phyloP scores from a whole-genome alignment of 306 rosid genomes.

The Ormosia semicastrata region DNA sequence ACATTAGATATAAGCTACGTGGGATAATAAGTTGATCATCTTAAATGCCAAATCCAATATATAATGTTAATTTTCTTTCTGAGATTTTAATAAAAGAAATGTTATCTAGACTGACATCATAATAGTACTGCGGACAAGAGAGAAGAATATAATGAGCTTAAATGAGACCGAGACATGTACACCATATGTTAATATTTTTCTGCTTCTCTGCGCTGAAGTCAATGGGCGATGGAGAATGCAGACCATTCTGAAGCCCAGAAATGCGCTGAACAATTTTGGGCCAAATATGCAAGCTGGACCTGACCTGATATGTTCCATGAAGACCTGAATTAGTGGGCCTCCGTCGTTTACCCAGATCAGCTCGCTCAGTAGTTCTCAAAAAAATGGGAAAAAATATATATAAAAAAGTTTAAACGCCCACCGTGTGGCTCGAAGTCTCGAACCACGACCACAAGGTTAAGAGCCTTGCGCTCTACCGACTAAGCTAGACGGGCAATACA shows the following conservation, averaged over 20 bases:
- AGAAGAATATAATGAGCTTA: background rate
- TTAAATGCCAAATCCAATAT: background rate
- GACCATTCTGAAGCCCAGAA: too few species aligned
- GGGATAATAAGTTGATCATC: conserved; percentile 3
- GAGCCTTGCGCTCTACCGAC: background rate
- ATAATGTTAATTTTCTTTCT: background rate
- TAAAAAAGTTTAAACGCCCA: background rate
- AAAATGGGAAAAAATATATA: too few species aligned
- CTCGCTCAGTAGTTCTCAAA: too few species aligned
- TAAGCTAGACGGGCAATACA: background rate
- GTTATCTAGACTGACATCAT: background rate
- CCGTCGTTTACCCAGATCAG: too few species aligned
- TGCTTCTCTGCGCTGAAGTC: background rate
- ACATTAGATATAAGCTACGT: background rate
- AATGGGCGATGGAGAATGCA: background rate
- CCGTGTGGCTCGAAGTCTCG: conserved; percentile 8
- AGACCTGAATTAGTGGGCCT: background rate
- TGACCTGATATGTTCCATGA: background rate
- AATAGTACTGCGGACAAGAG: background rate
- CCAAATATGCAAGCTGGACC: background rate
- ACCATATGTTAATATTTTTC: too few species aligned
- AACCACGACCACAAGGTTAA: too few species aligned
- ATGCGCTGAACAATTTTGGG: background rate
- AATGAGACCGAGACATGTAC: background rate
- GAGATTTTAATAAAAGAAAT: background rate